A percentile compares a stretch with the other conserved stretches of the same genome.
phyloP scores from a whole-genome alignment of 257 asterid genomes.

The Mitragyna speciosa region DNA sequence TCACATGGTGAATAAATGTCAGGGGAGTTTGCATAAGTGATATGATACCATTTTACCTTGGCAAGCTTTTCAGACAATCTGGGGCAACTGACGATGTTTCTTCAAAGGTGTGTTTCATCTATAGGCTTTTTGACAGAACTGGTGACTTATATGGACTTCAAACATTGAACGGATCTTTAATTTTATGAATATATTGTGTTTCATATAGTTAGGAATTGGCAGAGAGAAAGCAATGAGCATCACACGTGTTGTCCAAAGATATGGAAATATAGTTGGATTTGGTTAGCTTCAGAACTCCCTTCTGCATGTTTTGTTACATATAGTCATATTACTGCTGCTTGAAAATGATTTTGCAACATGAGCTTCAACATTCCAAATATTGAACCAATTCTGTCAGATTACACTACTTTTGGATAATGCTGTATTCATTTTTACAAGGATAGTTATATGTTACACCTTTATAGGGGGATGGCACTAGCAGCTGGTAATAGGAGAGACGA shows the following conservation, averaged over 20 bases:
- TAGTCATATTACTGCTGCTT: neutral
- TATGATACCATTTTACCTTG: constrained; percentile 88
- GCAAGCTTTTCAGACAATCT: constrained; percentile 66
- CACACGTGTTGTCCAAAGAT: constrained; percentile 50
- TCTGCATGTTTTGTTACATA: neutral
- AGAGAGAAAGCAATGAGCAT: constrained; percentile 69
- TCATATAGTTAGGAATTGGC: constrained; percentile 65
- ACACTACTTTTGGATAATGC: neutral
- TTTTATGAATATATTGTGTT: constrained; percentile 24
- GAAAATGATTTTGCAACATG: neutral
- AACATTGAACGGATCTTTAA: neutral
- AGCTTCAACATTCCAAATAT: neutral
- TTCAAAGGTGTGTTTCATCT: constrained; percentile 59
- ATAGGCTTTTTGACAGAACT: constrained; percentile 10
- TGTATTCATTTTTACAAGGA: neutral
- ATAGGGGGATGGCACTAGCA: neutral
- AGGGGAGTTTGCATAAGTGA: constrained; percentile 96
- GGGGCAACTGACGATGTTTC: constrained; percentile 64
- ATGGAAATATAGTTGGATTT: constrained; percentile 84
- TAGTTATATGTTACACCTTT: neutral
- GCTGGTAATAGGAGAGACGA: neutral
- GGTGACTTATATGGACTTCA: neutral
- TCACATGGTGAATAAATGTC: constrained; percentile 19
- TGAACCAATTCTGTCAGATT: neutral
- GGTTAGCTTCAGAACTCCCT: constrained; percentile 32